These are phyloP conservation scores for Ophiostoma angusticollis DNA, from an alignment of 2,329 filamentous ascomycete genomes.

Conservation along the genomic window DNA sequence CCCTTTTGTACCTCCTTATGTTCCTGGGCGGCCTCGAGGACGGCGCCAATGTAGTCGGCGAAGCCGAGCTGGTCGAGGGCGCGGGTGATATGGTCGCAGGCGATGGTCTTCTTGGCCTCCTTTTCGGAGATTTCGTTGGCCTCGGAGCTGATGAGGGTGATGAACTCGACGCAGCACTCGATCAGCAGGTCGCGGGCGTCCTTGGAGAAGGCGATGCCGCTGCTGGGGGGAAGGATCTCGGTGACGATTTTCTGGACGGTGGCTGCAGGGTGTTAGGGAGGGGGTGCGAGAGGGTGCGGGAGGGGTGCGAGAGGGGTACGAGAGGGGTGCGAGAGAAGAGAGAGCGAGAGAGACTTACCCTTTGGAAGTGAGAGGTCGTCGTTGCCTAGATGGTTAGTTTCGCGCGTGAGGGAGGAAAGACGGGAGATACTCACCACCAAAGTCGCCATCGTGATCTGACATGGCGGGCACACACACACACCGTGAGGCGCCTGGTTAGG, in stretches of 20 bases:
- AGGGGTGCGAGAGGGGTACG: background rate
- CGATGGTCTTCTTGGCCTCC: conserved; percentile 98
- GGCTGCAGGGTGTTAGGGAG: conserved; percentile 32
- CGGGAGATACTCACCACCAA: conserved; percentile 38
- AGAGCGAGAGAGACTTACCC: background rate
- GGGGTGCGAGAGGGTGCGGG: background rate
- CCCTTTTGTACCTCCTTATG: conserved; percentile 91
- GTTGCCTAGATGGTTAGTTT: conserved; percentile 5
- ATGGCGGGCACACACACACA: too few species aligned
- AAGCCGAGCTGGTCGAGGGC: conserved; percentile 89
- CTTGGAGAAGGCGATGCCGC: conserved; percentile 77
- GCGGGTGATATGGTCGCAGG: conserved; percentile 93
- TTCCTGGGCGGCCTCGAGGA: conserved; percentile 74
- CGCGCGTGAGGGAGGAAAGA: background rate
- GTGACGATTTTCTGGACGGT: conserved; percentile 79
- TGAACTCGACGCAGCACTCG: conserved; percentile 98
- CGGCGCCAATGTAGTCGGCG: conserved; percentile 77
- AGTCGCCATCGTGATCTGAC: conserved; percentile 48
- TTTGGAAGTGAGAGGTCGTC: conserved; percentile 10
- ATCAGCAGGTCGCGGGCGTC: conserved; percentile 92
- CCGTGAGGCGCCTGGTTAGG: background rate
- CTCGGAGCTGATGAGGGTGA: conserved; percentile 95
- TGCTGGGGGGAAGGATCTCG: conserved; percentile 71
- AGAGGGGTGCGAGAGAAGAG: background rate
- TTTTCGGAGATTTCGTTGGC: conserved; percentile 98